Base-by-base conservation (phyloP, 176 grass and related monocot species). In the Phragmites australis region DNA sequence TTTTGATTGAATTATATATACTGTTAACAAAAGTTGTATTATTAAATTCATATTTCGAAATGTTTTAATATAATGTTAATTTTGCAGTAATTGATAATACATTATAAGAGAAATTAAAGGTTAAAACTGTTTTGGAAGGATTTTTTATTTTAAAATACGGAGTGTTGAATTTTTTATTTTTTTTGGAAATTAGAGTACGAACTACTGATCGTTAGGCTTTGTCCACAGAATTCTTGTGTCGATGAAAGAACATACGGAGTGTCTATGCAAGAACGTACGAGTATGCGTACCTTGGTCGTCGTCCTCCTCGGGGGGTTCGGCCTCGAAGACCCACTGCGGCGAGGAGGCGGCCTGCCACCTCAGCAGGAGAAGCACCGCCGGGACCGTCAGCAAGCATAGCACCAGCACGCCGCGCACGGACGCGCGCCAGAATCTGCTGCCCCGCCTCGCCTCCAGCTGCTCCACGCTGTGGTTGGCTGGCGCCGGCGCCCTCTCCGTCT, bases 251-350 rank as follows among this genome's bases (percentile, higher is more conserved):
- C 13, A 45, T 6, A 16, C 7, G 27, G 11, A 6, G 26, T 18
- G 6, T 39, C 15, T 17, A 21, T 37, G 31, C 29, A 48, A 3
- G 34, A 45, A 9, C 21, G 2, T 2, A 9, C 12, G 30, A 66
- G 31, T 4, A 17, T 4, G 29, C 52, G 77, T 57, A 83, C 86
- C 86, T 83, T 72, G 56, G 73, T 63, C 73, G 27, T 74, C 63
- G 19, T 77, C 86, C 14, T 67, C 68, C 29, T 1, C 52, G n/a
- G 74, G 81, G 50, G 68, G n/a, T 41, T 83, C 74, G 30, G 53
- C 43, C 12, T 59, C 75, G 75, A 88, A 88, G 68, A 88, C 30
- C 86, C 81, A 79, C 80, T 42, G 29, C 49, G 75, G n/a, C 42
- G 74, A 83, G 39, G 66, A 31, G n/a, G 32, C 32, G 8, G 9